These are phyloP conservation scores for Nematocida sp. DNA, from an alignment of 371 early-diverging fungal species.

Conservation along the genomic window DNA sequence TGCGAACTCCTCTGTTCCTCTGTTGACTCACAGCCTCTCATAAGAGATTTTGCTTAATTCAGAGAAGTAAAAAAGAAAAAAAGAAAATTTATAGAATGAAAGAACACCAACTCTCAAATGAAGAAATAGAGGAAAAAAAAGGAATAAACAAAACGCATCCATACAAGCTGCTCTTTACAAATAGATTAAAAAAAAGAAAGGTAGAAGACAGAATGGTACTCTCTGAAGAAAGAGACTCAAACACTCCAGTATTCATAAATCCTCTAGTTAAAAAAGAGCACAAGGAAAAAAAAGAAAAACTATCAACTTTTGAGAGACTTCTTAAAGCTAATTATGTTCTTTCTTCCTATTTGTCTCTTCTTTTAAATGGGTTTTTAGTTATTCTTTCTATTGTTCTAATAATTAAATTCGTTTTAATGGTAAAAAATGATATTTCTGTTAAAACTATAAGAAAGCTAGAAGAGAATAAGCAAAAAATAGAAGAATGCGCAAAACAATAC, in stretches of 20 bases:
- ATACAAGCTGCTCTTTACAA: background rate
- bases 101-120: slow-evolving; percentile 36
- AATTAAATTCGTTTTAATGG: slow-evolving; percentile 45
- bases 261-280: background rate
- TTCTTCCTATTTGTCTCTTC: slow-evolving; percentile 54
- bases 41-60: slow-evolving; percentile 41
- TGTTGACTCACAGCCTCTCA: slow-evolving; percentile 49
- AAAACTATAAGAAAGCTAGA: slow-evolving; percentile 35
- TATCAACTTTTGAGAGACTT: slow-evolving; percentile 11
- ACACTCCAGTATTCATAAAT: background rate
- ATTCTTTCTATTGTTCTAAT: slow-evolving; percentile 45
- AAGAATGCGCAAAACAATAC: slow-evolving; percentile 71
- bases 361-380: slow-evolving; percentile 57
- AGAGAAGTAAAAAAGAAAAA: slow-evolving; percentile 8
- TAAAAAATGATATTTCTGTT: slow-evolving; percentile 60
- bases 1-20: slow-evolving; percentile 27
- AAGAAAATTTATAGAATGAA: too few relatives aligned
- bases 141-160: slow-evolving; percentile 34
- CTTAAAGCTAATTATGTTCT: slow-evolving; percentile 16
- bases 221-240: background rate
- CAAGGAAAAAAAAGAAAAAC: background rate
- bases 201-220: slow-evolving; percentile 15
- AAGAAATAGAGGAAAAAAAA: slow-evolving; percentile 9
- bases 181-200: background rate
- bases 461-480: slow-evolving; percentile 62